Base-by-base conservation (phyloP, 805 yeast species). In the Candida broadrunensis region DNA sequence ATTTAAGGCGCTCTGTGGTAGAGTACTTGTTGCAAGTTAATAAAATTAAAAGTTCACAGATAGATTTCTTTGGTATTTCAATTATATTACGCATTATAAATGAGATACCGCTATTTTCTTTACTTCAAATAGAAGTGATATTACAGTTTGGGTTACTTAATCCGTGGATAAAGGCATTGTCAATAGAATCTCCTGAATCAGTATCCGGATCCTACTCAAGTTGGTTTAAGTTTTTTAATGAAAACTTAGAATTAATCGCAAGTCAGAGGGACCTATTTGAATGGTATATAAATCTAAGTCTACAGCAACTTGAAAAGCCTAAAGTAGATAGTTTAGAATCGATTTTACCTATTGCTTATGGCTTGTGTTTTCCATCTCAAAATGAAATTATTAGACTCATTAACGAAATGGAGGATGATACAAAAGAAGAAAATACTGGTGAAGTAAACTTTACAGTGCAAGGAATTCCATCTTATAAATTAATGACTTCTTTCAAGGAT, bases 401-500 rank as follows among this genome's bases (percentile, higher is more conserved):
- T 11, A n/a, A 7, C 6, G 29, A 25, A 13, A 5, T 53, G 6
- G 9, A 21, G 6, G 24, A 9, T 21, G 24, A 9, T 7, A 21
- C 24, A 21, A 9, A 21, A 21, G 9, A 6, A 4, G 39, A 46
- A 25, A 19, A 34, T 2, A 35, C 38, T 26, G 24, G 36, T 27
- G 39, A 24, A 20, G 35, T 34, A 12, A 15, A 25, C 2, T 44
- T 43, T 27, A 54, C 44, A 38, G 60, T 51, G 37, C 52, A 50
- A 43, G 71, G 74, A 4, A 62, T 74, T 4, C 80, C 81, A 0
- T 48, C 70, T 9, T 63, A 65, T 29, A 66, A 64, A 33, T 58
- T 78, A 1, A 49, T 60, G 23, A 65, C 74, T 3, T 67, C 85
- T 0, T 81, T 82, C 53, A 80, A 72, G 46, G 88, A 85, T 39